Evolutionary conservation across 23 red algal genomes (phyloP).

Genomic region (Gracilaria vermiculophylla): DNA sequence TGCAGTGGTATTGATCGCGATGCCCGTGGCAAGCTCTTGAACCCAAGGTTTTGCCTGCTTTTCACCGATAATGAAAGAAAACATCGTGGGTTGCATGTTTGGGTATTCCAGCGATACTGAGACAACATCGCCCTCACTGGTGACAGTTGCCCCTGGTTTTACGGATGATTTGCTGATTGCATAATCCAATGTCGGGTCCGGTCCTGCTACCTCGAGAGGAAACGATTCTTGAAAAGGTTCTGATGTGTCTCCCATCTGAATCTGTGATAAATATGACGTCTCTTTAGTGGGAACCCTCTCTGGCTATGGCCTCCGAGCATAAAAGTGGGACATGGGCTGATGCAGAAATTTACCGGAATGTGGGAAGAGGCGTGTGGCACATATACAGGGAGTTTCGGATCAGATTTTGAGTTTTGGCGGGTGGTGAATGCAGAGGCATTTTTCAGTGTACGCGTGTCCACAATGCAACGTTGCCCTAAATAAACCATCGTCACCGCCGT

Average conservation of each 20-base stretch:
- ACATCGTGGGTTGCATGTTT: not conserved
- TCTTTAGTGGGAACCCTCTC: too few relatives aligned
- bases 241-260: not conserved
- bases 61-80: slow-evolving; percentile 28
- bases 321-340: too few relatives aligned
- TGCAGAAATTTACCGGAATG: too few relatives aligned
- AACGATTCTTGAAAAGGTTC: not conserved
- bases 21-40: not conserved
- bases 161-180: not conserved
- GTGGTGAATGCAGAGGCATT: too few relatives aligned
- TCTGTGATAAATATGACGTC: not conserved
- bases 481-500: not conserved
- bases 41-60: slow-evolving; percentile 25
- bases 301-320: too few relatives aligned
- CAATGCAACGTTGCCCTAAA: slow-evolving; percentile 1
- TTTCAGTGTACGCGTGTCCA: not conserved
- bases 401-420: too few relatives aligned
- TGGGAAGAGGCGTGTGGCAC: too few relatives aligned
- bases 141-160: not conserved
- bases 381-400: too few relatives aligned
- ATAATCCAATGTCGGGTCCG: not conserved
- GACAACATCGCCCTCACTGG: not conserved
- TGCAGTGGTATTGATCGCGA: not conserved
- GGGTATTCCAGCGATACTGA: not conserved
- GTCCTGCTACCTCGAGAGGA: not conserved